A percentile compares a stretch with the other conserved stretches of the same genome.
Evolutionary conservation across 2,329 filamentous ascomycete species (phyloP).

Genomic region (Ambrosiella beaveri): DNA sequence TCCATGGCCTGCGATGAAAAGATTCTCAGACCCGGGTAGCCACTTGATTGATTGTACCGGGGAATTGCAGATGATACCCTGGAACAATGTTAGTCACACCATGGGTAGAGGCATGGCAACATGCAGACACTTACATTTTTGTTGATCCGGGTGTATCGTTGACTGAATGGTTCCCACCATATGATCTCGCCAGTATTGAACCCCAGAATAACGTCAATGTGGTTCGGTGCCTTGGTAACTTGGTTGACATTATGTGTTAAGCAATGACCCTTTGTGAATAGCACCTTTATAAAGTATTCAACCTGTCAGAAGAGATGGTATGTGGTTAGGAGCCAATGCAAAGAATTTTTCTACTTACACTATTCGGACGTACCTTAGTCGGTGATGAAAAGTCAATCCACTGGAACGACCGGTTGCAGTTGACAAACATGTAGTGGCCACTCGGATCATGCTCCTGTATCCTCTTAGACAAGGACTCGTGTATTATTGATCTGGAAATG

Average conservation of each 20-base stretch:
- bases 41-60: constrained; percentile 78
- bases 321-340: no score
- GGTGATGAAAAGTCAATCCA: constrained; percentile 80
- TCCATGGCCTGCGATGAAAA: constrained; percentile 83
- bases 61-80: constrained; percentile 74
- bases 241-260: constrained; percentile 86
- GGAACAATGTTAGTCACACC: background rate
- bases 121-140: constrained; percentile 53
- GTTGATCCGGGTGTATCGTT: constrained; percentile 88
- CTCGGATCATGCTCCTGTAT: constrained; percentile 61
- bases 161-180: constrained; percentile 94
- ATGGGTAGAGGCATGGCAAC: background rate
- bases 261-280: constrained; percentile 93
- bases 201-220: constrained; percentile 85
- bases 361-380: constrained; percentile 34
- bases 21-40: constrained; percentile 84
- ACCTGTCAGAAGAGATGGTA: constrained; percentile 29
- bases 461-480: constrained; percentile 64
- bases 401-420: constrained; percentile 87
- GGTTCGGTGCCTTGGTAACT: constrained; percentile 58
- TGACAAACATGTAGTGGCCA: constrained; percentile 80
- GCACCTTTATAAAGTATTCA: constrained; percentile 84
- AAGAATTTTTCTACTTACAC: no score
- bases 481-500: constrained; percentile 86
- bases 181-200: constrained; percentile 95